These are phyloP conservation scores for Linaria vulgaris DNA, from an alignment of 257 asterid genomes.

Conservation along the genomic window DNA sequence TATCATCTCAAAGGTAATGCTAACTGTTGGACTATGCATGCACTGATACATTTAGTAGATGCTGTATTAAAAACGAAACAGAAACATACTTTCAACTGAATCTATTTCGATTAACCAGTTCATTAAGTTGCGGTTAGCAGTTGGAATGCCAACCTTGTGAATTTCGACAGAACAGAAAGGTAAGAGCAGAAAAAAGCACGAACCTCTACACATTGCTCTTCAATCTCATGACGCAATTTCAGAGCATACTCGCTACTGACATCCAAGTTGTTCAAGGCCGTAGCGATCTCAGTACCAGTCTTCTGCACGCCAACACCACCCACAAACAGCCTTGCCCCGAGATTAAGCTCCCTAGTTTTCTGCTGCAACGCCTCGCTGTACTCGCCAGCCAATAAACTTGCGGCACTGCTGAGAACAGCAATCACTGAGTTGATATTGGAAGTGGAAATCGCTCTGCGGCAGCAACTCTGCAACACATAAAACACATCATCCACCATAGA, in stretches of 20 bases:
- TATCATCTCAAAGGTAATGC: neutral
- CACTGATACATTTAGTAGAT: neutral
- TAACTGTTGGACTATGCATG: neutral
- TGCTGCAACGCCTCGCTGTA: slow-evolving; percentile 89
- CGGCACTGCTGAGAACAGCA: slow-evolving; percentile 80
- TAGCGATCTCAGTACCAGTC: slow-evolving; percentile 87
- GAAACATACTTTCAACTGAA: neutral
- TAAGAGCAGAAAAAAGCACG: slow-evolving; percentile 6
- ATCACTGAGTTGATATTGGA: slow-evolving; percentile 82
- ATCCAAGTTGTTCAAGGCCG: slow-evolving; percentile 89
- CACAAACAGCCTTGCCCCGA: slow-evolving; percentile 78
- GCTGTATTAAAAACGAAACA: slow-evolving; percentile 2
- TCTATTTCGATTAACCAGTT: slow-evolving; percentile 11
- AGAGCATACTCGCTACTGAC: slow-evolving; percentile 85
- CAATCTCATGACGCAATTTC: slow-evolving; percentile 86
- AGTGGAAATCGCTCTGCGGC: slow-evolving; percentile 85
- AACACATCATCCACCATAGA: slow-evolving; percentile 98
- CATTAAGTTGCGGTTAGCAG: slow-evolving; percentile 7
- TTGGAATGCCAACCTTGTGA: slow-evolving; percentile 2
- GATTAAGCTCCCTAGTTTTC: slow-evolving; percentile 83
- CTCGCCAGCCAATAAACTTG: slow-evolving; percentile 85
- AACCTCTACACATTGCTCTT: slow-evolving; percentile 86
- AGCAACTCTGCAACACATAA: slow-evolving; percentile 94
- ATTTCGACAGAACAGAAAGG: slow-evolving; percentile 7
- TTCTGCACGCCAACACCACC: slow-evolving; percentile 91